phyloP scores from a whole-genome alignment of 78 protist species.

The Emiliania huxleyi region DNA sequence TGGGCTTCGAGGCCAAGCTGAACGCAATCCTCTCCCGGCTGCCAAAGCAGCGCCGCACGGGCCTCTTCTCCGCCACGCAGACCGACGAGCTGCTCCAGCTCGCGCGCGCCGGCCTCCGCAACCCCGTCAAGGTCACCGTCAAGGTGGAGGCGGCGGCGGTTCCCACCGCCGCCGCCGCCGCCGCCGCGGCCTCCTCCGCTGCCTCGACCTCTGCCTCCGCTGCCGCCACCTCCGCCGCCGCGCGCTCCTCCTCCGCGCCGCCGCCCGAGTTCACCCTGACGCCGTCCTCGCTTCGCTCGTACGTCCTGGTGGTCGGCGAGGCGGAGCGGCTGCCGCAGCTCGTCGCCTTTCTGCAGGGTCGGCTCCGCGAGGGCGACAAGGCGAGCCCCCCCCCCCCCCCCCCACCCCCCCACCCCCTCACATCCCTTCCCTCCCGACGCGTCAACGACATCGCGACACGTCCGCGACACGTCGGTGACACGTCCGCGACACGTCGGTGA shows the following conservation, averaged over 20 bases:
- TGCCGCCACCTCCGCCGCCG: too few relatives aligned
- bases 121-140: conserved; percentile 43
- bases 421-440: too few relatives aligned
- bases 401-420: too few relatives aligned
- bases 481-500: too few relatives aligned
- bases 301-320: background rate
- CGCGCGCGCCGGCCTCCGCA: conserved; percentile 53
- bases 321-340: conserved; percentile 16
- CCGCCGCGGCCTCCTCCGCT: too few relatives aligned
- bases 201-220: too few relatives aligned
- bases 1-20: conserved; percentile 44
- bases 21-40: conserved; percentile 38
- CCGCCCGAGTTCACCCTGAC: background rate
- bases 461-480: too few relatives aligned
- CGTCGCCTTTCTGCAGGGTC: background rate
- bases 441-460: too few relatives aligned
- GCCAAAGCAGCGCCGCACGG: conserved; percentile 64
- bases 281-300: background rate
- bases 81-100: conserved; percentile 32
- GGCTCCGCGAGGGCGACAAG: background rate
- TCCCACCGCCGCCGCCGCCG: too few relatives aligned
- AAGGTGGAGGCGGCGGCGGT: background rate
- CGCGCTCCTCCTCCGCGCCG: too few relatives aligned
- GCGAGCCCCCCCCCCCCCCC: too few relatives aligned
- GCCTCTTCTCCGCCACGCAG: conserved; percentile 63